Evolutionary conservation across 208 protist genomes (phyloP).

Genomic region (Kentomonas sorsogonicus): DNA sequence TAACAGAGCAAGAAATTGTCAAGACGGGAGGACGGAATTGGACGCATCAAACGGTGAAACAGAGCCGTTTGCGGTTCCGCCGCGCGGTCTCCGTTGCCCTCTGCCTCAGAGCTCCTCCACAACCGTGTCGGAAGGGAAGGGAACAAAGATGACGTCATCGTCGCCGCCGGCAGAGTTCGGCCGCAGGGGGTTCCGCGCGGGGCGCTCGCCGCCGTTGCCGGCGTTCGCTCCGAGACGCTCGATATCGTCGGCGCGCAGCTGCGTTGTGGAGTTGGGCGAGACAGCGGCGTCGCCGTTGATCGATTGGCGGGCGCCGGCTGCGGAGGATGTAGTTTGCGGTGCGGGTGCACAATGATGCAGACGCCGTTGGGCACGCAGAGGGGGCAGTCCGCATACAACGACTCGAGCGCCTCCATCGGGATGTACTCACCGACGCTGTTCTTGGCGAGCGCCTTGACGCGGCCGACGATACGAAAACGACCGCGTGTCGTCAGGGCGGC

Average conservation of each 20-base stretch:
- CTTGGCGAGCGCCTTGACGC: constrained; percentile 91
- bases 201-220: constrained; percentile 22
- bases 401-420: constrained; percentile 74
- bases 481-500: constrained; percentile 47
- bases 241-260: constrained; percentile 33
- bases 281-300: constrained; percentile 29
- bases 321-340: constrained; percentile 41
- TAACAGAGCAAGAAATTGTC: no score
- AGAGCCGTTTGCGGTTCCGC: no score
- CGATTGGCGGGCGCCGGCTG: constrained; percentile 31
- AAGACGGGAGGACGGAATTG: no score
- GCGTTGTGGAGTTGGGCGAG: constrained; percentile 30
- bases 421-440: constrained; percentile 92
- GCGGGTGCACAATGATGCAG: constrained; percentile 37
- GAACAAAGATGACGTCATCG: constrained; percentile 29
- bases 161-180: constrained; percentile 25
- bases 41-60: no score
- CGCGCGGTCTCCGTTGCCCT: no score
- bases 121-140: constrained; percentile 62
- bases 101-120: no score
- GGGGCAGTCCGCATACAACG: constrained; percentile 56
- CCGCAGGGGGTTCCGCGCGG: constrained; percentile 31
- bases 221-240: constrained; percentile 22
- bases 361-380: constrained; percentile 50
- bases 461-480: constrained; percentile 68